Evolutionary conservation across 177 flowering plant species (phyloP).

Genomic region (Vitis hybrid): DNA sequence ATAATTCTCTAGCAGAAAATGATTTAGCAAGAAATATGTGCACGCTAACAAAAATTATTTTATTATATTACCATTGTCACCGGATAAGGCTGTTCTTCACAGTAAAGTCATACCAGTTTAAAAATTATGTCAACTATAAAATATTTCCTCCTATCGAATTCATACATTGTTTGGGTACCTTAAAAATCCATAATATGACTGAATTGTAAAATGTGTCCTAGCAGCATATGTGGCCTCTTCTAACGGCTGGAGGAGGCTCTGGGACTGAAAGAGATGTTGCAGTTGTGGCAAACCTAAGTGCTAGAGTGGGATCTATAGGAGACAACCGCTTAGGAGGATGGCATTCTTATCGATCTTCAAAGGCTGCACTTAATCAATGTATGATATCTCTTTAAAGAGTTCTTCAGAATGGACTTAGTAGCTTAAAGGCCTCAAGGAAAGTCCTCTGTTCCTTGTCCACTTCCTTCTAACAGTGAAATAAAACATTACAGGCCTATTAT

Average conservation of each 20-base stretch:
- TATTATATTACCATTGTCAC: too few relatives aligned
- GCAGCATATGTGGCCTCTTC: slow-evolving; percentile 98
- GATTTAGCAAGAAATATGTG: too few relatives aligned
- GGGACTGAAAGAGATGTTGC: slow-evolving; percentile 65
- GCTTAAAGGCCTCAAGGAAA: too few relatives aligned
- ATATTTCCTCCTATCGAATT: background rate
- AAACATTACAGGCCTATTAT: background rate
- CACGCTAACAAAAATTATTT: too few relatives aligned
- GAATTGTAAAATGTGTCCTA: slow-evolving; percentile 5
- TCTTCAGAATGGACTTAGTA: background rate
- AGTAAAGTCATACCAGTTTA: too few relatives aligned
- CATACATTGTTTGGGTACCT: background rate
- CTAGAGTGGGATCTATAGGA: slow-evolving; percentile 91
- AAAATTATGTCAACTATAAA: too few relatives aligned
- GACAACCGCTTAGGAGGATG: slow-evolving; percentile 92
- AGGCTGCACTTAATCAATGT: slow-evolving; percentile 93
- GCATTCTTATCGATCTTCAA: slow-evolving; percentile 95
- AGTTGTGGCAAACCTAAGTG: slow-evolving; percentile 87
- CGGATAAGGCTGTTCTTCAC: too few relatives aligned
- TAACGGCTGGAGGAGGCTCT: slow-evolving; percentile 72
- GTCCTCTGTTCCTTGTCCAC: too few relatives aligned
- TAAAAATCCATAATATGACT: background rate
- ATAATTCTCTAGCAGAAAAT: too few relatives aligned
- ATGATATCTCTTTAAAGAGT: slow-evolving; percentile 12
- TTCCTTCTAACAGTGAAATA: background rate